These are phyloP conservation scores for Planoprotostelium fungivorum DNA, from an alignment of 78 protist species.

Conservation along the genomic window DNA sequence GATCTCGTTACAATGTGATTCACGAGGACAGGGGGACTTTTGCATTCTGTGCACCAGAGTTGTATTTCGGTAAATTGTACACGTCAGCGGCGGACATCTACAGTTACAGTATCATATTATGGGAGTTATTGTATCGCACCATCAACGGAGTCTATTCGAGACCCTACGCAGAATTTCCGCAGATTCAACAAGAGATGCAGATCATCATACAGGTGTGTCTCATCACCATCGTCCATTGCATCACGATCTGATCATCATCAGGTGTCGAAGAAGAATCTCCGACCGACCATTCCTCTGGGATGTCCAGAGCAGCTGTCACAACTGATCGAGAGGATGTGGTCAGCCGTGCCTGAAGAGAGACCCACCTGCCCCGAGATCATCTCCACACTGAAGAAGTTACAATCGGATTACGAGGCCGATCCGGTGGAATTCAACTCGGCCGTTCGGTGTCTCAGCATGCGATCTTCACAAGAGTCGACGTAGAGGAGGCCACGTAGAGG, in stretches of 20 bases:
- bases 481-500: neutral
- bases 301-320: constrained; percentile 1
- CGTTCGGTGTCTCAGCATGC: no score
- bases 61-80: constrained; percentile 31
- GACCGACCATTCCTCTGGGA: constrained; percentile 6
- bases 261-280: neutral
- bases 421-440: constrained; percentile 12
- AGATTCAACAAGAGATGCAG: neutral
- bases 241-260: neutral
- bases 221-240: neutral
- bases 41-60: constrained; percentile 67
- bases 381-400: constrained; percentile 17
- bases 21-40: constrained; percentile 55
- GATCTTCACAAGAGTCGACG: no score
- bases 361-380: constrained; percentile 51
- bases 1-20: constrained; percentile 30
- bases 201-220: neutral
- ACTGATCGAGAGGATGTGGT: neutral
- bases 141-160: constrained; percentile 40
- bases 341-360: constrained; percentile 4
- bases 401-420: constrained; percentile 30
- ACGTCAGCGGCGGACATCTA: constrained; percentile 46
- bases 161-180: constrained; percentile 45
- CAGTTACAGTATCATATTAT: constrained; percentile 52
- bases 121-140: constrained; percentile 44